Base-by-base conservation (phyloP, 2,329 filamentous ascomycete genomes). In the Penicillium thymicola region DNA sequence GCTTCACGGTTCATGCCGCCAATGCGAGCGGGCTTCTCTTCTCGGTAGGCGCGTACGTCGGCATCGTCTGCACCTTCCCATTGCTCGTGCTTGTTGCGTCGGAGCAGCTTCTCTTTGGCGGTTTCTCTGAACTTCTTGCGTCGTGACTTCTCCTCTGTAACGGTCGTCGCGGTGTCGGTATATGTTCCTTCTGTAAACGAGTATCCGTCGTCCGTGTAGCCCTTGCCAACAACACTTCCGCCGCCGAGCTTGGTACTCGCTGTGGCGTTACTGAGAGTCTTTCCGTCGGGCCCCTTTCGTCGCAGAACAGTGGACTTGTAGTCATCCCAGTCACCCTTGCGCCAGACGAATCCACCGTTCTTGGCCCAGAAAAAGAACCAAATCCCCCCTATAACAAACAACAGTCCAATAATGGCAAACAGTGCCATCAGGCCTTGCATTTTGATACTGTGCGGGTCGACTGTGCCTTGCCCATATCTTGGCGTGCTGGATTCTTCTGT, bases 331-430 rank as follows among this genome's bases (percentile, higher is more conserved):
- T 99, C 94, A 36, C 85, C 81, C 61, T 95, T 79, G 45, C 83
- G 83, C 81, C 92, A 97, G 61, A 89, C 79, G 78, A 97, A 97
- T 14, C 94, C 94, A 59, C 94, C 94, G 67, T 97, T 96, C 77
- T 89, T 93, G 55, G 93, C 93, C 89, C 90, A 95, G 82, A 96
- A 96, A 83, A 99, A 97, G 82, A 99, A 97, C 92, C 94, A 99
- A 70, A 97, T 91, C 25, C 82, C 84, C 0, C 81, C 83, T 4
- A 89, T 57, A 25, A 94, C 89, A 70, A 97, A 89, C 32, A 78
- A 85, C 0, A 86, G 86, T 34, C 90, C 91, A 51, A 97, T 85
- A 18, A 97, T 73, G 11, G 89, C 93, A 71, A 97, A 96, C 1
- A 97, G 79, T 0, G 88, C 87, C 70, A 97, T 89, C 66, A 96